phyloP scores from a whole-genome alignment of 495 filamentous ascomycete species.

The Lasiosphaeria hispida region DNA sequence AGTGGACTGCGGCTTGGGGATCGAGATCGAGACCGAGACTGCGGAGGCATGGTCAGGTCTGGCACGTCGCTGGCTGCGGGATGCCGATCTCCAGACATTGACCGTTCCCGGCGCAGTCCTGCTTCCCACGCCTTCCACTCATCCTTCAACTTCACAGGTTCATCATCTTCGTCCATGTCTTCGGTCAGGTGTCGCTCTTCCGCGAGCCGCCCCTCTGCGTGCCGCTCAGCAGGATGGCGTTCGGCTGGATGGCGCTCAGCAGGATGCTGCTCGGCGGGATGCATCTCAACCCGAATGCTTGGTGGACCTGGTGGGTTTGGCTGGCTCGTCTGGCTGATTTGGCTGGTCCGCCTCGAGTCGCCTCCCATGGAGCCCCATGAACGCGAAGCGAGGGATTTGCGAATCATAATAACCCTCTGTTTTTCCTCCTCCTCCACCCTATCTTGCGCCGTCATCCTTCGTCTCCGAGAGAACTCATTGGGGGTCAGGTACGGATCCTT shows the following conservation, averaged over 20 bases:
- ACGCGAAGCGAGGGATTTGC: slow-evolving; percentile 46
- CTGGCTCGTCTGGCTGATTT: slow-evolving; percentile 1
- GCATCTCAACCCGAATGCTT: no score
- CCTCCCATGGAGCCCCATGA: slow-evolving; percentile 22
- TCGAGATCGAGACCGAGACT: slow-evolving; percentile 24
- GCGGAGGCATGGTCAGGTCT: slow-evolving; percentile 30
- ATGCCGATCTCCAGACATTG: slow-evolving; percentile 28
- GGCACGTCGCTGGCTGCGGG: slow-evolving; percentile 18
- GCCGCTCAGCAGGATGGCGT: no score
- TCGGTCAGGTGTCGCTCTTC: no score
- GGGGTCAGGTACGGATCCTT: slow-evolving; percentile 20
- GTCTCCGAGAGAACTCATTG: slow-evolving; percentile 19
- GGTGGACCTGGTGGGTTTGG: background rate
- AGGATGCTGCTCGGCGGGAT: no score
- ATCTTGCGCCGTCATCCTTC: slow-evolving; percentile 29
- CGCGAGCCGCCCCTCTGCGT: no score
- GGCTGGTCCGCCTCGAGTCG: slow-evolving; percentile 3
- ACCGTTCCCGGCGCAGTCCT: slow-evolving; percentile 23
- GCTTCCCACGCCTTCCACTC: slow-evolving; percentile 37
- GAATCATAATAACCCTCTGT: slow-evolving; percentile 43
- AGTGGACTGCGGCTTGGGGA: slow-evolving; percentile 23
- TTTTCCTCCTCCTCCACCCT: slow-evolving; percentile 34
- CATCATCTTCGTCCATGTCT: slow-evolving; percentile 6
- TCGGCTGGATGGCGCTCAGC: no score
- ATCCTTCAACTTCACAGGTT: slow-evolving; percentile 20